These are phyloP conservation scores for Torulaspora franciscae DNA, from an alignment of 805 yeast genomes.

Conservation along the genomic window DNA sequence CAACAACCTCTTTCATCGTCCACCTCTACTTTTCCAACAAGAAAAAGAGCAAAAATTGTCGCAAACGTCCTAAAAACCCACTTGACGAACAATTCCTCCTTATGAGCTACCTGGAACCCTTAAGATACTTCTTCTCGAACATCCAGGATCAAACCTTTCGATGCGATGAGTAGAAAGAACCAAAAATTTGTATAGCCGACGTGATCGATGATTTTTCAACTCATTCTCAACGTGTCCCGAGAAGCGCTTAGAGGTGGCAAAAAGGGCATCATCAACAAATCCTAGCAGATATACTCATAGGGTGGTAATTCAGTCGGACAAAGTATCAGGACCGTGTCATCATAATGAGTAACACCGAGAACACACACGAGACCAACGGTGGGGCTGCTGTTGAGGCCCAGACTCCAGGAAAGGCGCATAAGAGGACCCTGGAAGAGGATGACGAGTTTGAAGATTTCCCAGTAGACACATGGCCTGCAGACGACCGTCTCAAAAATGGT, in stretches of 20 bases:
- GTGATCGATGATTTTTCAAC: slow-evolving; percentile 1
- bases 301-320: neutral
- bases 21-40: neutral
- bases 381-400: neutral
- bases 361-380: slow-evolving; percentile 2
- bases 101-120: no score
- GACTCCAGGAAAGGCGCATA: slow-evolving; percentile 2
- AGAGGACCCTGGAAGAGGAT: slow-evolving; percentile 75
- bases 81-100: no score
- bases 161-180: slow-evolving; percentile 14
- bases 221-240: neutral
- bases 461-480: slow-evolving; percentile 76
- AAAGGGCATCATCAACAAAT: slow-evolving; percentile 1
- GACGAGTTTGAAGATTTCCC: slow-evolving; percentile 98
- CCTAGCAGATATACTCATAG: neutral
- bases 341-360: slow-evolving; percentile 3
- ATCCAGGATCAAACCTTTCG: neutral
- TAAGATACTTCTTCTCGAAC: neutral
- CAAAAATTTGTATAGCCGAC: slow-evolving; percentile 6
- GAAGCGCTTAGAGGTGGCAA: slow-evolving; percentile 8
- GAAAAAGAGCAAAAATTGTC: no score
- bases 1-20: slow-evolving; percentile 40
- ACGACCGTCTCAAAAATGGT: slow-evolving; percentile 46
- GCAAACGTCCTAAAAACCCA: no score
- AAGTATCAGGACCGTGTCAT: neutral